Evolutionary conservation across 2,329 filamentous ascomycete genomes (phyloP).

Genomic region (Dactylellina drechsleri): DNA sequence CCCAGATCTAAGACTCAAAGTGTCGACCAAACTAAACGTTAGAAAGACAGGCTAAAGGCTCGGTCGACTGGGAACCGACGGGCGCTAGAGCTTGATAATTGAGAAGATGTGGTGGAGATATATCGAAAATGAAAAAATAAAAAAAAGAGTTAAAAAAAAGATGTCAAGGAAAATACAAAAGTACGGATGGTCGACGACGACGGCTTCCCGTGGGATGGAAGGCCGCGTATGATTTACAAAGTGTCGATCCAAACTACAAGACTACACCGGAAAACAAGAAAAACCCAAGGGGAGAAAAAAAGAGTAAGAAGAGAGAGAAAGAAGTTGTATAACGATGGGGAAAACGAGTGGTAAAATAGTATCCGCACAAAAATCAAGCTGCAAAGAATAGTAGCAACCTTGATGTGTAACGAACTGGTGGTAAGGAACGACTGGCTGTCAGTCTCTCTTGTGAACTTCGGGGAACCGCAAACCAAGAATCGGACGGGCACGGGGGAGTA

Average conservation of each 20-base stretch:
- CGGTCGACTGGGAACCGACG: slow-evolving; percentile 31
- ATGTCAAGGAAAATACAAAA: slow-evolving; percentile 42
- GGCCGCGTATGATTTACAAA: slow-evolving; percentile 41
- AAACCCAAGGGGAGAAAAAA: slow-evolving; percentile 32
- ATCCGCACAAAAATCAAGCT: slow-evolving; percentile 52
- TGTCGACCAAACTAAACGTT: slow-evolving; percentile 29
- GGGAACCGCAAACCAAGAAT: slow-evolving; percentile 51
- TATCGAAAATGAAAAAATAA: slow-evolving; percentile 43
- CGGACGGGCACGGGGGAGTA: slow-evolving; percentile 51
- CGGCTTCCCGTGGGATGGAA: slow-evolving; percentile 22
- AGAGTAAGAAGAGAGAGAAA: slow-evolving; percentile 29
- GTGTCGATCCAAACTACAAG: slow-evolving; percentile 55
- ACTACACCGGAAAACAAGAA: slow-evolving; percentile 49
- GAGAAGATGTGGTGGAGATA: neutral
- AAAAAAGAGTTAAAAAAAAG: neutral
- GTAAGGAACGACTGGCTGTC: slow-evolving; percentile 54
- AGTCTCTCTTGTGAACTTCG: slow-evolving; percentile 44
- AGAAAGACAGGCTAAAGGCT: slow-evolving; percentile 33
- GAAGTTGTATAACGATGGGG: slow-evolving; percentile 47
- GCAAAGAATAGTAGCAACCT: slow-evolving; percentile 32
- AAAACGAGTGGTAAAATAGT: slow-evolving; percentile 55
- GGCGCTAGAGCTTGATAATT: slow-evolving; percentile 28
- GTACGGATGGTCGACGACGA: slow-evolving; percentile 51
- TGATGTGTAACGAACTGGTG: slow-evolving; percentile 43
- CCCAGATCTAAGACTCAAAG: slow-evolving; percentile 34